Conservation (phyloP, 108 stramenopile genomes). For the Craspedostauros australis region DNA sequence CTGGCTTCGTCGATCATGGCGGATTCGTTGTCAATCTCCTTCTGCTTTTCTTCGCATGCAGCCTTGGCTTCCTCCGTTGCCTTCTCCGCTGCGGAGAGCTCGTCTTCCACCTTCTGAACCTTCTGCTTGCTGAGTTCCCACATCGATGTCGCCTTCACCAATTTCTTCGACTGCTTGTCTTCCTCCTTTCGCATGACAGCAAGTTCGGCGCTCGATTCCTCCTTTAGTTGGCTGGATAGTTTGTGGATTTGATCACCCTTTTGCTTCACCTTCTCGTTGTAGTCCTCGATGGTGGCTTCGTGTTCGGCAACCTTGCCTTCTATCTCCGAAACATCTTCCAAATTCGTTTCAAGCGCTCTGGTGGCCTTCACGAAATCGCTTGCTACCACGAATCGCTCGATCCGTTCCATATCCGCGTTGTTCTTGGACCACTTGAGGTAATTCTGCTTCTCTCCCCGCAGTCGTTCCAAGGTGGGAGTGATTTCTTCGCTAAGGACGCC, state of each 20-base stretch:
- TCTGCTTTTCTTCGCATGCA: conserved; percentile 47
- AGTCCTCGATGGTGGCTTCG: conserved; percentile 33
- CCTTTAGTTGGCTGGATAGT: conserved; percentile 43
- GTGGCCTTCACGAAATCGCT: conserved; percentile 72
- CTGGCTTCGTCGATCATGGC: conserved; percentile 45
- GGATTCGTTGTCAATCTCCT: conserved; percentile 49
- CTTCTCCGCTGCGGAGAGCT: conserved; percentile 56
- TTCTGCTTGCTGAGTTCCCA: conserved; percentile 73
- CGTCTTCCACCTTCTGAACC: conserved; percentile 56
- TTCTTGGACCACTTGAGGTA: conserved; percentile 95
- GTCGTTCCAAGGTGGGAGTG: conserved; percentile 92
- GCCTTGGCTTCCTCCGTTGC: conserved; percentile 51
- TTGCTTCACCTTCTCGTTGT: conserved; percentile 38
- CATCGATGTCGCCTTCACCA: conserved; percentile 86
- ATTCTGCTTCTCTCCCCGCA: conserved; percentile 91
- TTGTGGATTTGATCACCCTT: conserved; percentile 59
- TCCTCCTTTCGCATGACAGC: conserved; percentile 48
- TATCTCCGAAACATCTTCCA: conserved; percentile 57
- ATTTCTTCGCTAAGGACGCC: conserved; percentile 92
- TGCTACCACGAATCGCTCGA: conserved; percentile 92
- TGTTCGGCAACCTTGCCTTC: conserved; percentile 47
- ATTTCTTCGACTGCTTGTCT: conserved; percentile 87
- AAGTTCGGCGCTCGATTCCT: conserved; percentile 53
- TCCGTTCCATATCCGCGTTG: conserved; percentile 91
- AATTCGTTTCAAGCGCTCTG: conserved; percentile 45